Evolutionary conservation across 2,329 filamentous ascomycete species (phyloP), one percentile per base, ranked within the genome.

Genomic region (Aspergillus uvarum): DNA sequence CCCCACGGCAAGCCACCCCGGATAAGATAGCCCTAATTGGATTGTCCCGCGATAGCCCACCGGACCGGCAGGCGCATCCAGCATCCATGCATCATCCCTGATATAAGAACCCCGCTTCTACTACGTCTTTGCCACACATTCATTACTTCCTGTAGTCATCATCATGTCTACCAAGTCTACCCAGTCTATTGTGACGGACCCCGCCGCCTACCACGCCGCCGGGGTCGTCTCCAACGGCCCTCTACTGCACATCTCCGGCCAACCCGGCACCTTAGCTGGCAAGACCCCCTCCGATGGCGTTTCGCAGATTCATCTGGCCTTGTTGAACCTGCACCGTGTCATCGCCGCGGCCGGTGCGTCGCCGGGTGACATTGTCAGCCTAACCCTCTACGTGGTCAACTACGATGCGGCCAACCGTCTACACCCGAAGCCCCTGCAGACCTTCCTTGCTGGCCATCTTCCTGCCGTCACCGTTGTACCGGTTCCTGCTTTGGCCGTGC

Each of bases 381-480:
- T 81, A 10, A 79, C 70, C 0, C 60, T 80, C 19, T 80, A 76
- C 29, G 78, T 82, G 47, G 79, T 82, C 59, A 67, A 79, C 63
- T 81, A 81, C 59, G 72, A 79, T 54, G 67, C 75, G 0, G 57
- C 62, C 4, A 66, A 73, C 2, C 71, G 77, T 4, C 68, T 70
- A 24, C 80, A 81, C 61, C 65, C 71, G 0, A 70, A 70, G 6
- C 76, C 71, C 53, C 59, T 81, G 7, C 70, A 78, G 44, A 24
- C 47, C 6, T 68, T 64, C 4, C 56, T 67, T 3, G 65, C 63
- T 2, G 65, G 68, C 2, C 79, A 81, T 64, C 72, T 77, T 4
- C 80, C 79, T 0, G 74, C 76, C 16, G 76, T 76, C 12, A 81
- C 78, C 0, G 66, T 82, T 4, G 72, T 81, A 0, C 78, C 80